Base-by-base conservation (phyloP, 2,329 filamentous ascomycete species). In the Penicillium sp. region DNA sequence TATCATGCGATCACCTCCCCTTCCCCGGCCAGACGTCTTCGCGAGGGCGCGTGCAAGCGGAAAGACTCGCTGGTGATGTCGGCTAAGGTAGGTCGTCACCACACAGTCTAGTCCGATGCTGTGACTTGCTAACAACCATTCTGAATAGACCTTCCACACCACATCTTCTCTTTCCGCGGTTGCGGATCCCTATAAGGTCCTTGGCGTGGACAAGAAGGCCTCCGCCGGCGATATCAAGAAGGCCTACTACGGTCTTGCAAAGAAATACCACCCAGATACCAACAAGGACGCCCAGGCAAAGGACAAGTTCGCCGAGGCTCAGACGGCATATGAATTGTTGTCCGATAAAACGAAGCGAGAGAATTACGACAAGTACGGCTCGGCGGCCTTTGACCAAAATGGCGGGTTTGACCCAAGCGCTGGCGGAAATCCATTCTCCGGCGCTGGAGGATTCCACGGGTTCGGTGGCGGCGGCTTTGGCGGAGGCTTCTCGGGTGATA, bases 221-320 rank as follows among this genome's bases (percentile, higher is more conserved):
- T 87, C 90, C 1, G 79, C 91, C 3, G 80, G 85, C 55, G 93
- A 97, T 34, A 97, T 99, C 72, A 99, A 99, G 73, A 97, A 97
- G 74, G 92, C 94, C 3, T 99, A 99, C 79, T 99, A 99, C 72
- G 90, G 92, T 47, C 81, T 97, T 55, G 94, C 94, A 18, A 99
- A 99, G 76, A 99, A 97, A 70, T 99, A 86, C 72, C 94, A 99
- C 68, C 94, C 94, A 8, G 94, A 99, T 72, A 97, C 94, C 34
- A 99, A 97, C 81, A 97, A 97, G 74, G 94, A 97, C 64, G 74
- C 90, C 3, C 83, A 80, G n/a, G 92, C 94, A 34, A 97, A 97
- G 72, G 94, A 97, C 66, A 93, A 89, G 67, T 99, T 99, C 67
- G 84, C 88, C 59, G 93, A 97, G 64, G 90, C 95, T 50, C 94